Evolutionary conservation across 2,329 filamentous ascomycete species (phyloP).

Genomic region (Sphaceloma murrayae): DNA sequence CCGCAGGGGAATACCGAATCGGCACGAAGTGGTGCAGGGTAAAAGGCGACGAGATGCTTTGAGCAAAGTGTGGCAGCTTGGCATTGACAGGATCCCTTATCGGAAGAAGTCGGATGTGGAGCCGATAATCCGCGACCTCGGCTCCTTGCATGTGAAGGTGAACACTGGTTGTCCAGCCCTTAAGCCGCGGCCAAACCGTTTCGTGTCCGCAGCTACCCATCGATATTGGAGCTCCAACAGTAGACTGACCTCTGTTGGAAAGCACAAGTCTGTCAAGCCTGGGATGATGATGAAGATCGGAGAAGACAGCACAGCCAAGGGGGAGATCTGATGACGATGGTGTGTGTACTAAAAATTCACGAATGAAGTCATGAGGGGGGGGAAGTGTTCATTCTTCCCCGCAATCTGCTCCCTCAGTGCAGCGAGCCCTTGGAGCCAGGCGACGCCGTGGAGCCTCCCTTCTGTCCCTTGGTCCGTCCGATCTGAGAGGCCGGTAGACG

Average conservation of each 20-base stretch:
- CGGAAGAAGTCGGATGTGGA: constrained; percentile 1
- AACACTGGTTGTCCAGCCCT: no score
- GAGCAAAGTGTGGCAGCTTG: no score
- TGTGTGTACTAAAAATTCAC: neutral
- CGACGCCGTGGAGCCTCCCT: no score
- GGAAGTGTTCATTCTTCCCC: neutral
- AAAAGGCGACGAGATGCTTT: no score
- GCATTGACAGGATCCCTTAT: neutral
- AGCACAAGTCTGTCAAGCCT: no score
- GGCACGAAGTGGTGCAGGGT: no score
- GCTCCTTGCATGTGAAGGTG: constrained; percentile 9
- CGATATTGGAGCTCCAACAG: neutral
- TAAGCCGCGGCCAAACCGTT: constrained; percentile 4
- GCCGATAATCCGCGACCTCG: constrained; percentile 1
- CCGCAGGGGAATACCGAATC: no score
- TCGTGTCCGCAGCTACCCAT: neutral
- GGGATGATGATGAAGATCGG: no score
- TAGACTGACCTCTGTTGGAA: no score
- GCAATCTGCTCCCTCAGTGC: constrained; percentile 2
- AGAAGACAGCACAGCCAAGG: neutral
- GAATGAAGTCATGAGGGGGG: constrained; percentile 11
- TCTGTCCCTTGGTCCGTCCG: no score
- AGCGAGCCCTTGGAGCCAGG: constrained; percentile 5
- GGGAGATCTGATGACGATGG: constrained; percentile 14
- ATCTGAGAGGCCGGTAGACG: constrained; percentile 12